Evolutionary conservation across 352 stramenopile species (phyloP), one percentile per base, ranked within the genome.

Genomic region (Pythium sukuiense): DNA sequence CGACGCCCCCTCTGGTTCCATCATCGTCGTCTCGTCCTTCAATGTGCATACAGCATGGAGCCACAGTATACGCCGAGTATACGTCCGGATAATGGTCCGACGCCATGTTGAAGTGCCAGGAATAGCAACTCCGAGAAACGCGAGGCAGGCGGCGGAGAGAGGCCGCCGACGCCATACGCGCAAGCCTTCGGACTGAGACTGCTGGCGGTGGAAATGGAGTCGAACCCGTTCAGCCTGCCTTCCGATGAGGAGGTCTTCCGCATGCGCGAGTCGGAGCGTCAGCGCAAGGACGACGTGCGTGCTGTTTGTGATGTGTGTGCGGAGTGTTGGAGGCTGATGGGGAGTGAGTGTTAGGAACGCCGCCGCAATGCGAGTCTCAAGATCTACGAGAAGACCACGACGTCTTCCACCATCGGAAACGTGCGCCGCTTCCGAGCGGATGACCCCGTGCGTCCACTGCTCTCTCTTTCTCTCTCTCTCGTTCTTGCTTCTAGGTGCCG

Each of bases 241-340:
- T 91, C 81, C 41, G 95, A 98, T 84, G 95, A 98, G 57, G 90
- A 98, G 73, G 88, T 98, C 32, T 98, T 98, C 60, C 87, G 86
- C 55, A 94, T 98, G 76, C 88, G 93, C 37, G 93, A 98, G 69
- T 90, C 91, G 39, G 88, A 98, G 66, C 92, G 88, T 63, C 81
- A 92, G 70, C 76, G 79, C 45, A 97, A 96, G 54, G 80, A 95
- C 53, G 79, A 96, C 55, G 76, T 79, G 29, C 4, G 30, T 37
- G 55, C n/a, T 49, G 26, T 30, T 18, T 16, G 37, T 39, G 33
- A 14, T 39, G 37, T 43, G 37, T 43, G 37, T 43, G 37, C 18
- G 37, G 9, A 4, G 4, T 6, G 37, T 13, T 18, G 1, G 11
- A 18, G 4, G 5, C 37, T 16, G 26, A 11, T 32, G 18, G 33